Evolutionary conservation across 208 protist genomes (phyloP).

Genomic region (Trypanosoma mega): DNA sequence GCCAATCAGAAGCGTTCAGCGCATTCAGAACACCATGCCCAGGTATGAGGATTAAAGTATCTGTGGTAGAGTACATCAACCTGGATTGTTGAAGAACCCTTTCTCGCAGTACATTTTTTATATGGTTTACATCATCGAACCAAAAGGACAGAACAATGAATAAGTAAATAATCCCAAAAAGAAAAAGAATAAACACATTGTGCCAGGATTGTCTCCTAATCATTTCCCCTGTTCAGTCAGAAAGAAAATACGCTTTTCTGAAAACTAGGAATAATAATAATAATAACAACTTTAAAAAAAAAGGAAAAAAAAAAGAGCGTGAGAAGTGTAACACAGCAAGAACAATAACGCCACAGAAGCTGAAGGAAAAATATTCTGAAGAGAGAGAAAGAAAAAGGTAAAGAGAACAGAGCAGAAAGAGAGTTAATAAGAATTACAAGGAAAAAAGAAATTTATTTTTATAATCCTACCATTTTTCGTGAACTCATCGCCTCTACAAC

Average conservation of each 20-base stretch:
- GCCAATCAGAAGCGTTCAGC: slow-evolving; percentile 3
- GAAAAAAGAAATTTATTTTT: slow-evolving; percentile 5
- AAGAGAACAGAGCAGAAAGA: slow-evolving; percentile 2
- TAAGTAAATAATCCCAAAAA: neutral
- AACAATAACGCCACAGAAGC: no score
- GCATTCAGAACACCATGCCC: slow-evolving; percentile 35
- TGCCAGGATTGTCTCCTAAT: neutral
- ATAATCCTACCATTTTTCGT: slow-evolving; percentile 10
- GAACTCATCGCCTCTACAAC: slow-evolving; percentile 17
- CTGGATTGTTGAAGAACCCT: neutral
- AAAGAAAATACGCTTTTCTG: no score
- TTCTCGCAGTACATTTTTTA: neutral
- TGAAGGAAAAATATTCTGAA: neutral
- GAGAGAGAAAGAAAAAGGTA: neutral
- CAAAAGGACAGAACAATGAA: neutral
- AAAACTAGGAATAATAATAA: no score
- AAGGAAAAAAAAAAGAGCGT: no score
- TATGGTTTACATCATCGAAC: neutral
- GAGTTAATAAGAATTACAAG: neutral
- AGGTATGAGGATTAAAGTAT: slow-evolving; percentile 38
- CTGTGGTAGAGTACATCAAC: slow-evolving; percentile 7
- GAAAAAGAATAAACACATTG: neutral
- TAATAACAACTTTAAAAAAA: no score
- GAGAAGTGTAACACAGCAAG: no score
- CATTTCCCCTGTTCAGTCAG: no score